Base-by-base conservation (phyloP, 139 green algal genomes). In the Picochlorum sp. region DNA sequence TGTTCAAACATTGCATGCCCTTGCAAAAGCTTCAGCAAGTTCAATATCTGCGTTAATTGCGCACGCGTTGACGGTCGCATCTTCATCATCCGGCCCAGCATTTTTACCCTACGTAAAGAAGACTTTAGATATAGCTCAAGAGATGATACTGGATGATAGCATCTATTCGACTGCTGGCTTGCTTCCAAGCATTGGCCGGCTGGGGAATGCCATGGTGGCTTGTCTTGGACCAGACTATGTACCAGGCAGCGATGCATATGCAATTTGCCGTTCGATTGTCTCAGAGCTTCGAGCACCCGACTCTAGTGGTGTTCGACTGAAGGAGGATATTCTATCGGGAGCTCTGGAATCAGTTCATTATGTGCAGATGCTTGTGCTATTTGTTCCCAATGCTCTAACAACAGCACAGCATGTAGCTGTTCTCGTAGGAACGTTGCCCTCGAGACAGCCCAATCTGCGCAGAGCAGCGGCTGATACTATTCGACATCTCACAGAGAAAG, bases 291-390 rank as follows among this genome's bases (percentile, higher is more conserved):
- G 65, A 30, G 73, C 72, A 21, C 31, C 49, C 10, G 60, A 68
- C 44, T 54, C 44, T n/a, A 54, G 26, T 38, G 37, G 23, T 1
- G 60, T 55, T 10, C 34, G 47, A 47, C 28, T 54, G 50, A 57
- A 69, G 24, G 67, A 75, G 24, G 82, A 88, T 28, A 60, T 59
- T 2, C 45, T 72, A 26, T 67, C 83, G 2, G 83, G 74, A 2
- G 67, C 77, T 26, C 81, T 90, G 21, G 81, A 91, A 76, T 68
- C 70, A 18, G 91, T 97, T 45, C 79, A 95, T 62, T 97, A 94
- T 73, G 81, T 83, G 8, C 91, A 97, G 78, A 89, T 95, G 80
- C 80, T 97, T 24, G 76, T 95, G 15, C 78, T 97, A 30, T 97
- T 97, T 73, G 88, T 90, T 2, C 90, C 91, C 2, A 69, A 90